Evolutionary conservation across 2,329 filamentous ascomycete species (phyloP).

Genomic region (Cladophialophora exuberans): DNA sequence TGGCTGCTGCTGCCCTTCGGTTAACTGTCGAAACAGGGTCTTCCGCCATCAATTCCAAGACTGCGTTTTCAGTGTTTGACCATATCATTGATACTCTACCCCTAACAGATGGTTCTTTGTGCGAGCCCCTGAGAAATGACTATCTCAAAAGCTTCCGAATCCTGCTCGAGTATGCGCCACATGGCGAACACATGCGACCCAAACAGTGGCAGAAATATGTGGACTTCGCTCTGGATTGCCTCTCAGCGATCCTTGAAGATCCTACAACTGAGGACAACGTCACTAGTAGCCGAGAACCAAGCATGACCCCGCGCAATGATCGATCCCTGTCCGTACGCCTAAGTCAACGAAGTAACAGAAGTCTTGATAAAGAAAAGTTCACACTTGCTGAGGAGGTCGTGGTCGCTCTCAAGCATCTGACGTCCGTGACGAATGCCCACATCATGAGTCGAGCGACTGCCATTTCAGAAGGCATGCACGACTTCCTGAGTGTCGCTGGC

Average conservation of each 20-base stretch:
- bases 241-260: constrained; percentile 43
- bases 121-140: constrained; percentile 69
- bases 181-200: constrained; percentile 75
- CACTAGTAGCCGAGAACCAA: constrained; percentile 34
- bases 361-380: constrained; percentile 12
- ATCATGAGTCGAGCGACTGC: constrained; percentile 24
- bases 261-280: background rate
- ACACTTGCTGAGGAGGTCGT: constrained; percentile 28
- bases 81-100: constrained; percentile 79
- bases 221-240: constrained; percentile 70
- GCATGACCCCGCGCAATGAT: constrained; percentile 50
- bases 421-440: constrained; percentile 26
- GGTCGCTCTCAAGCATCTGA: constrained; percentile 25
- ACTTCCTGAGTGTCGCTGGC: constrained; percentile 17
- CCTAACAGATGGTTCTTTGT: constrained; percentile 64
- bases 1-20: constrained; percentile 72
- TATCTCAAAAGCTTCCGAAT: constrained; percentile 76
- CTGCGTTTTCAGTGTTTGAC: constrained; percentile 75
- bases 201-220: constrained; percentile 71
- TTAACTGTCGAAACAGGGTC: constrained; percentile 71
- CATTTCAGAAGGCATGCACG: constrained; percentile 24
- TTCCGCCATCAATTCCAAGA: constrained; percentile 71
- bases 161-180: constrained; percentile 72
- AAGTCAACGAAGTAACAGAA: constrained; percentile 23
- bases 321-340: constrained; percentile 20